These are phyloP conservation scores for Rhodosporidiobolus odoratus DNA, from an alignment of 768 basidiomycete species.

Conservation along the genomic window DNA sequence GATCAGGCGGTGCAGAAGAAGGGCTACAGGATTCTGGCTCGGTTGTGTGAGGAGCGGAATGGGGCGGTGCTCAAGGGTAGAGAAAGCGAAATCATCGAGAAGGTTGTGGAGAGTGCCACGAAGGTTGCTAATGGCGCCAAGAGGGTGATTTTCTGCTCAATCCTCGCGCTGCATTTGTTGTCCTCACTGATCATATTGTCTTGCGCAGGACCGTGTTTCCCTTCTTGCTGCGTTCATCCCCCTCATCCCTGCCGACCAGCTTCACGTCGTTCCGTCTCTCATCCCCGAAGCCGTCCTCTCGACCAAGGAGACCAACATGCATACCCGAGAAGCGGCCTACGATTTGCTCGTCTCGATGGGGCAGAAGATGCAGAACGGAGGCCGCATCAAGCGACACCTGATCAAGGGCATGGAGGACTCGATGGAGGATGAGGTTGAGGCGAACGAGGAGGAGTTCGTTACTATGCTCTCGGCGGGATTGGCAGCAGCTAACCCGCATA, in stretches of 20 bases:
- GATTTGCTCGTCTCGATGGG: slow-evolving; percentile 88
- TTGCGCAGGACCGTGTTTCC: slow-evolving; percentile 68
- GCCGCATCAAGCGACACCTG: slow-evolving; percentile 67
- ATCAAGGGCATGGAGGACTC: slow-evolving; percentile 69
- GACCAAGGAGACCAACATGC: slow-evolving; percentile 94
- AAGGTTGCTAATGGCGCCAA: slow-evolving; percentile 77
- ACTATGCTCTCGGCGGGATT: slow-evolving; percentile 95
- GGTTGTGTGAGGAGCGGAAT: slow-evolving; percentile 56
- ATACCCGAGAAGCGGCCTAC: slow-evolving; percentile 80
- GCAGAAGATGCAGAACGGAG: slow-evolving; percentile 79
- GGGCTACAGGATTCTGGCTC: slow-evolving; percentile 78
- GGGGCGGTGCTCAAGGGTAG: slow-evolving; percentile 50
- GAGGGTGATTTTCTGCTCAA: slow-evolving; percentile 54
- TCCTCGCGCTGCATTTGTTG: neutral
- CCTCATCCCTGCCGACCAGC: slow-evolving; percentile 60
- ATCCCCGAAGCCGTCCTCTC: slow-evolving; percentile 91
- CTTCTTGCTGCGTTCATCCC: slow-evolving; percentile 67
- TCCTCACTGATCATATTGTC: neutral
- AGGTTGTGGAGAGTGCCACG: slow-evolving; percentile 61
- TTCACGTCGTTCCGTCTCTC: slow-evolving; percentile 79
- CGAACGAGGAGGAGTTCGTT: slow-evolving; percentile 67
- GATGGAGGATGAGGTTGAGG: slow-evolving; percentile 55
- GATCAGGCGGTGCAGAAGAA: slow-evolving; percentile 94
- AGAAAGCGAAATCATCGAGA: slow-evolving; percentile 59
- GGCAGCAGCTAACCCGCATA: slow-evolving; percentile 87